These are phyloP conservation scores for Pichia sp. DNA, from an alignment of 1,139 yeast genomes.

Conservation along the genomic window DNA sequence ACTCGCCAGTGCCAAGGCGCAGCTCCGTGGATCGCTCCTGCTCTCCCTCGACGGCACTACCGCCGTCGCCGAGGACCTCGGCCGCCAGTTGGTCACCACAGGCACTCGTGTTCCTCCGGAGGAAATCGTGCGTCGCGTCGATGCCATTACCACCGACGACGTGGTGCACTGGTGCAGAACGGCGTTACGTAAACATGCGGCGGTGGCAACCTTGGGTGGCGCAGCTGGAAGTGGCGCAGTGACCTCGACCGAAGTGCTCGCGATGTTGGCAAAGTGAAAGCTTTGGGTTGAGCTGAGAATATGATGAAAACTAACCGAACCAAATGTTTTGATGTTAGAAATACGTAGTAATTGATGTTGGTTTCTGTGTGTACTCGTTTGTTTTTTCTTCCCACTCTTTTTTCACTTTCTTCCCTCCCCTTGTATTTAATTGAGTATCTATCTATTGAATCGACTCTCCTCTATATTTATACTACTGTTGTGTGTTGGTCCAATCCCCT, in stretches of 20 bases:
- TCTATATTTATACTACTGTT: no score
- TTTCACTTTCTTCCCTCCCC: no score
- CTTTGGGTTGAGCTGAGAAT: no score
- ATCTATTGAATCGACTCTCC: no score
- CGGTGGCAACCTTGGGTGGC: conserved; percentile 87
- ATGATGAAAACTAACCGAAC: no score
- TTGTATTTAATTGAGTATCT: no score
- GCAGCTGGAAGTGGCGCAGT: conserved; percentile 37
- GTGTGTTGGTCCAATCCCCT: no score
- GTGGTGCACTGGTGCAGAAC: conserved; percentile 86
- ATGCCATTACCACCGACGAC: conserved; percentile 69
- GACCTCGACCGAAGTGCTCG: neutral
- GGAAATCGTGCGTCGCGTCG: conserved; percentile 82
- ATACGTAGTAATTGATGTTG: no score
- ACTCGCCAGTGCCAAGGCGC: conserved; percentile 90
- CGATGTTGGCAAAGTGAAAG: neutral
- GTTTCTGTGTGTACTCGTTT: no score
- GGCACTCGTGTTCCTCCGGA: conserved; percentile 88
- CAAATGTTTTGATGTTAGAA: no score
- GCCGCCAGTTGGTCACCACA: conserved; percentile 92
- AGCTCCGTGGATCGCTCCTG: conserved; percentile 83
- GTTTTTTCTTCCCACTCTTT: neutral
- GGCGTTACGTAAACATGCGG: conserved; percentile 71
- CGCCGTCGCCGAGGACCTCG: conserved; percentile 95
- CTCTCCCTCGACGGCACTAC: conserved; percentile 91